These are phyloP conservation scores for Lathyrus aphaca DNA, from an alignment of 306 rosid species.

Conservation along the genomic window DNA sequence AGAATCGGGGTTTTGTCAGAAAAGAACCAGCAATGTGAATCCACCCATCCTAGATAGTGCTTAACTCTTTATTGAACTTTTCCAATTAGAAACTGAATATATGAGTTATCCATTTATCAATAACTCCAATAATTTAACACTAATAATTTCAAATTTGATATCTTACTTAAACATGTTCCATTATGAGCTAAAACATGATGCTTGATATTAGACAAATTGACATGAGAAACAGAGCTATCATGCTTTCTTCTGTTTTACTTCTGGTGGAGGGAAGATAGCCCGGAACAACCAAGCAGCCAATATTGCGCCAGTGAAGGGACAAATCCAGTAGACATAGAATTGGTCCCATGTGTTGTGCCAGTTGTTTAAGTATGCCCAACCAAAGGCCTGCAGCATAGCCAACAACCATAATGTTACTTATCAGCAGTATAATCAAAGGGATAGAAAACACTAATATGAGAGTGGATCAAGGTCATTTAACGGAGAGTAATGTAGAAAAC, in stretches of 20 bases:
- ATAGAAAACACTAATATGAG: background rate
- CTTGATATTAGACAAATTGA: constrained; percentile 2
- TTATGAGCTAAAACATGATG: constrained; percentile 18
- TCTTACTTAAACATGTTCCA: background rate
- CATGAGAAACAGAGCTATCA: constrained; percentile 23
- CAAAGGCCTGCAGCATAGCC: constrained; percentile 64
- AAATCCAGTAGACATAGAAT: constrained; percentile 83
- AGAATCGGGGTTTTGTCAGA: background rate
- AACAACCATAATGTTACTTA: constrained; percentile 20
- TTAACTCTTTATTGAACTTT: background rate
- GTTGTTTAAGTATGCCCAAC: constrained; percentile 84
- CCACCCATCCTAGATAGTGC: constrained; percentile 1
- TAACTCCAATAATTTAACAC: constrained; percentile 1
- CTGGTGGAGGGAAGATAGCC: constrained; percentile 55
- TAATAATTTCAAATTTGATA: constrained; percentile 4
- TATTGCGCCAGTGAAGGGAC: constrained; percentile 74
- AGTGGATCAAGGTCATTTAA: constrained; percentile 1
- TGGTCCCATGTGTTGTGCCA: constrained; percentile 88
- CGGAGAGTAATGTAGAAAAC: background rate
- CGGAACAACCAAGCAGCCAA: constrained; percentile 81
- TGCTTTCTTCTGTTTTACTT: constrained; percentile 60
- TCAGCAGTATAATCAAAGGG: constrained; percentile 7
- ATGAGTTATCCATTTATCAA: constrained; percentile 1
- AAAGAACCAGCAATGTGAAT: constrained; percentile 3
- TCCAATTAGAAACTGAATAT: background rate